phyloP scores from a whole-genome alignment of 345 rosid genomes.

The Syzygium oleosum region DNA sequence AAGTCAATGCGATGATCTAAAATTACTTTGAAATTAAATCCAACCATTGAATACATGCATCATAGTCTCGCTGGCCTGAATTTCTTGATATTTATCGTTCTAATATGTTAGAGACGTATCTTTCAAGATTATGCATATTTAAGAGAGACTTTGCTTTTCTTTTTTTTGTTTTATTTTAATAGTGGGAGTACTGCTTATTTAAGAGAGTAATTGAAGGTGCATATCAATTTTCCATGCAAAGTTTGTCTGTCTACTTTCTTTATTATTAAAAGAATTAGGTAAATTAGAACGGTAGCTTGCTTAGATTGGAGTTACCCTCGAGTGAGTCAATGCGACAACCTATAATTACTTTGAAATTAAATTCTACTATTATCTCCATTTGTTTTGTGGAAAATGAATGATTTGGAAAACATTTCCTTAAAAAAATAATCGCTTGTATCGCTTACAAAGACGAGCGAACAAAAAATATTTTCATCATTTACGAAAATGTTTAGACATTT shows the following conservation, averaged over 20 bases:
- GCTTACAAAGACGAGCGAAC: too few species aligned
- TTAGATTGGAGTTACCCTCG: too few species aligned
- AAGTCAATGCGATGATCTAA: neutral
- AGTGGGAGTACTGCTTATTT: neutral
- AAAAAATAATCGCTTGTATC: too few species aligned
- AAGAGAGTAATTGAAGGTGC: neutral
- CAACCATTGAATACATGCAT: neutral
- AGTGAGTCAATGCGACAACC: too few species aligned
- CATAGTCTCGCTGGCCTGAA: neutral
- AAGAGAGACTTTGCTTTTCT: neutral
- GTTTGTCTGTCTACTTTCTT: neutral
- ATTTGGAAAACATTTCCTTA: too few species aligned
- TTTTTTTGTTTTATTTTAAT: neutral
- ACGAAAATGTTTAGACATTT: too few species aligned
- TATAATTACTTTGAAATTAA: too few species aligned
- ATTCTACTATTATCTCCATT: too few species aligned
- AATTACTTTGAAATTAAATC: neutral
- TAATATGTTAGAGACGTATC: neutral
- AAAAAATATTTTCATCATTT: too few species aligned
- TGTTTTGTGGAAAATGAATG: too few species aligned
- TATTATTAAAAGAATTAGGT: neutral
- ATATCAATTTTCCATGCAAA: neutral
- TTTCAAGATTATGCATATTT: neutral
- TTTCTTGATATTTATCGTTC: neutral
- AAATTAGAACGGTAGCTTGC: neutral